phyloP scores from a whole-genome alignment of 495 filamentous ascomycete species.

The Aspergillus haitiensis region DNA sequence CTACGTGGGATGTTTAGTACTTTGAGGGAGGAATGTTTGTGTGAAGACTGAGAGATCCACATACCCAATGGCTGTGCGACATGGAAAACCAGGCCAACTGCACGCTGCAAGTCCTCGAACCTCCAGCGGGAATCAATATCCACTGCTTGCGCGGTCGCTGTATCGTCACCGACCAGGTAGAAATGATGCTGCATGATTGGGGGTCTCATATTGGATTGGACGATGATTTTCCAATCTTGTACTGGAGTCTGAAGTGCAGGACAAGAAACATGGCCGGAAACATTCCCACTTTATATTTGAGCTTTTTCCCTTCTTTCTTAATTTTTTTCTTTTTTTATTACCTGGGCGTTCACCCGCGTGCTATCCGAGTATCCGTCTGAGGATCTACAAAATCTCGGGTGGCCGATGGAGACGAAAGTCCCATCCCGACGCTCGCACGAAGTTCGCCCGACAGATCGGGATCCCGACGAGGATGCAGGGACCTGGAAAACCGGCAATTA shows the following conservation, averaged over 20 bases:
- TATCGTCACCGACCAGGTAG: constrained; percentile 29
- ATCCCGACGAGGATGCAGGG: not conserved
- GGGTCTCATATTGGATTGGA: not conserved
- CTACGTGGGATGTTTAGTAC: constrained; percentile 19
- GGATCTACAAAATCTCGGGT: not conserved
- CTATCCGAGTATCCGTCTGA: not conserved
- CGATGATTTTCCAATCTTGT: not conserved
- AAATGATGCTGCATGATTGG: constrained; percentile 22
- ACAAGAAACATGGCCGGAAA: not conserved
- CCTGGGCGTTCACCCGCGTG: not conserved
- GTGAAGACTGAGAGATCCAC: not conserved
- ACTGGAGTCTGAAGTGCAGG: constrained; percentile 7
- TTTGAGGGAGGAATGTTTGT: not conserved
- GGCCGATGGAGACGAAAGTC: not conserved
- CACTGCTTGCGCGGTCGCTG: constrained; percentile 23
- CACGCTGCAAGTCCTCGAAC: constrained; percentile 29
- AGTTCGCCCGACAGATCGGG: constrained; percentile 19
- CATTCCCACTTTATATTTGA: not conserved
- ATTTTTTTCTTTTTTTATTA: no score
- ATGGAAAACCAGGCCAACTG: constrained; percentile 26
- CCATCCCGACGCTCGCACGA: constrained; percentile 20
- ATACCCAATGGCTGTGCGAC: constrained; percentile 27
- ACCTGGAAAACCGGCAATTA: not conserved
- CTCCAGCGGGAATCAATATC: constrained; percentile 27
- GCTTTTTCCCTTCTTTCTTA: no score